Percentiles rank a stretch among this genome's conserved stretches.
Evolutionary conservation across 208 protist genomes (phyloP).

Genomic region (Angomonas desouzai): DNA sequence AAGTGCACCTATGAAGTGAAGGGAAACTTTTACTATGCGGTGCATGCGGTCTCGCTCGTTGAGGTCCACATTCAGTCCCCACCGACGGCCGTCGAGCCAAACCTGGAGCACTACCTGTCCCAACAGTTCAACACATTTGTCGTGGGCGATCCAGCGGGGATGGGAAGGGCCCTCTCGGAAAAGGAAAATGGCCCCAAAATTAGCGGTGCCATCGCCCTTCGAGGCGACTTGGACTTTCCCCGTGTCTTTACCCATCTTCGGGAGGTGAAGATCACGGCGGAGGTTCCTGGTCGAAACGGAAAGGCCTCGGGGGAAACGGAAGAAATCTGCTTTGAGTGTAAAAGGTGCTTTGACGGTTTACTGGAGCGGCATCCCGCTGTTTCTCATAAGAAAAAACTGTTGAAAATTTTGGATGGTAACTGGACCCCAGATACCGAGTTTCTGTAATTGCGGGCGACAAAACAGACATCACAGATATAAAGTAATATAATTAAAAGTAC

Average conservation of each 20-base stretch:
- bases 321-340: slow-evolving; percentile 67
- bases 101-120: slow-evolving; percentile 51
- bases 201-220: slow-evolving; percentile 25
- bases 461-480: neutral
- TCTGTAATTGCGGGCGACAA: slow-evolving; percentile 17
- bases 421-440: slow-evolving; percentile 81
- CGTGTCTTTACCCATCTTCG: slow-evolving; percentile 81
- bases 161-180: slow-evolving; percentile 6
- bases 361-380: slow-evolving; percentile 37
- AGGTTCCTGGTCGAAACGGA: slow-evolving; percentile 3
- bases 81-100: slow-evolving; percentile 44
- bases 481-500: too few species aligned
- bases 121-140: slow-evolving; percentile 54
- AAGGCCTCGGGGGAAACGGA: neutral
- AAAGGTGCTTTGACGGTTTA: slow-evolving; percentile 73
- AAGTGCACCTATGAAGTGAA: slow-evolving; percentile 54
- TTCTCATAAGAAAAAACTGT: slow-evolving; percentile 46
- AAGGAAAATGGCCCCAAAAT: neutral
- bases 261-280: slow-evolving; percentile 32
- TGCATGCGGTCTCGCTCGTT: slow-evolving; percentile 74
- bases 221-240: slow-evolving; percentile 83
- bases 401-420: slow-evolving; percentile 70
- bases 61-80: slow-evolving; percentile 58
- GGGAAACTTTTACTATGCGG: slow-evolving; percentile 71
- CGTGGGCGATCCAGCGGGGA: slow-evolving; percentile 63